Base-by-base conservation (phyloP, 305 asterid species). In the Fraxinus paxiana region DNA sequence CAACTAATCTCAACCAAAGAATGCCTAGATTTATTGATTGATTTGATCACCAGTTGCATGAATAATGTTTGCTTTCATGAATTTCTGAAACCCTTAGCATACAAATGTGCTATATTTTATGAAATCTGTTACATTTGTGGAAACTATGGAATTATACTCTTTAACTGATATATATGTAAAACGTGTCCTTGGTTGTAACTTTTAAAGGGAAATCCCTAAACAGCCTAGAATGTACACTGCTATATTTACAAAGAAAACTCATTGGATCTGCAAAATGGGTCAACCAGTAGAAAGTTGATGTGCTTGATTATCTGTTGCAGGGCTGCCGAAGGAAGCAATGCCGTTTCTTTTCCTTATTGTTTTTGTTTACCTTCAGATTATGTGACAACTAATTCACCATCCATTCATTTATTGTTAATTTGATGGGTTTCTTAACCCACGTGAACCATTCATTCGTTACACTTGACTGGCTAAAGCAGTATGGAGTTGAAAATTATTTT, bases 311-410 rank as follows among this genome's bases (percentile, higher is more conserved):
- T 43, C 13, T 43, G 31, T 43, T 75, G 56, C 63, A 30, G 78
- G 78, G 78, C 34, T 73, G 33, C 48, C 54, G 38, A 26, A 74
- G 48, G 24, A 70, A 38, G 48, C 17, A 78, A n/a, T 73, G 75
- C 67, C 41, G 46, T 75, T 79, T 56, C 43, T 38, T 67, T 15
- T 77, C 33, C 70, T 65, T 78, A 24, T 84, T 84, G 28, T 41
- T 33, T 20, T 79, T 34, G 37, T 79, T 74, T 35, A 38, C 38
- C 61, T 70, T 82, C 74, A 56, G 63, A 48, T 80, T 61, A 79
- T 77, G 12, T 33, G 80, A 70, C 34, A 24, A 38, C 22, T 54
- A 69, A 71, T 76, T 51, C 46, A 56, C 54, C 30, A 70, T 76
- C 71, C 7, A 35, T 48, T 18, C 51, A 46, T 5, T 31, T 13